Conservation (phyloP, 495 filamentous ascomycete genomes). For the Podospora appendiculata region DNA sequence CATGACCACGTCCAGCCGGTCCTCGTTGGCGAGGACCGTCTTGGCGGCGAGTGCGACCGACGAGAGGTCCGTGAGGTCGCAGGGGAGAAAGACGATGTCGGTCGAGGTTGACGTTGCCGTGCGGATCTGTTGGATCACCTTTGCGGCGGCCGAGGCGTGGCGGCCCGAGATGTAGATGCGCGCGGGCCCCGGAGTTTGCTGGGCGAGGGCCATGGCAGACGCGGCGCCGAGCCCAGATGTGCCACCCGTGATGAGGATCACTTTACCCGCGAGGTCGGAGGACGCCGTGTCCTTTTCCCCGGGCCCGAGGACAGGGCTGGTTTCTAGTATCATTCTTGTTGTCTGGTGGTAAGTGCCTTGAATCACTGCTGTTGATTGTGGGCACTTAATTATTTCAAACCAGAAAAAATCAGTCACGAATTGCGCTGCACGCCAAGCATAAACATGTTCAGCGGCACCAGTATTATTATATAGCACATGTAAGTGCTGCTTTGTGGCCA, state of each 20-base stretch:
- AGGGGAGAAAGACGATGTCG: slow-evolving; percentile 4
- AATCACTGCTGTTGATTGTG: not conserved
- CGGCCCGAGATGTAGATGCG: slow-evolving; percentile 53
- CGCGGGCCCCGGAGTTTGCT: slow-evolving; percentile 27
- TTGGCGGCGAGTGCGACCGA: slow-evolving; percentile 8
- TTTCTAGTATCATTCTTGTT: not conserved
- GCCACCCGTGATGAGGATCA: slow-evolving; percentile 56
- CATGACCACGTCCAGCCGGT: slow-evolving; percentile 10
- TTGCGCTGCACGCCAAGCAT: too few relatives aligned
- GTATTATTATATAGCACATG: not conserved
- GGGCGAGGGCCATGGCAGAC: slow-evolving; percentile 52
- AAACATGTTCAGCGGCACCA: not conserved
- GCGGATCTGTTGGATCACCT: slow-evolving; percentile 8
- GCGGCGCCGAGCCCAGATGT: slow-evolving; percentile 54
- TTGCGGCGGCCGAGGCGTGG: slow-evolving; percentile 7
- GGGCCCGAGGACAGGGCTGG: not conserved
- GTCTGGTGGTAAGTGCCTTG: not conserved
- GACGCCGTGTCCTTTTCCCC: too few relatives aligned
- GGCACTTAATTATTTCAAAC: too few relatives aligned
- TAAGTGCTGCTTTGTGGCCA: not conserved
- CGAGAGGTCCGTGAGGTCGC: slow-evolving; percentile 13
- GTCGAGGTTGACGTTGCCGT: not conserved
- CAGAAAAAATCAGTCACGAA: too few relatives aligned
- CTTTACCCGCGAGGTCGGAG: slow-evolving; percentile 30
- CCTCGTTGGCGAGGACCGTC: not conserved